Base-by-base conservation (phyloP, 78 protist species). In the Dictyostelium intermedium region DNA sequence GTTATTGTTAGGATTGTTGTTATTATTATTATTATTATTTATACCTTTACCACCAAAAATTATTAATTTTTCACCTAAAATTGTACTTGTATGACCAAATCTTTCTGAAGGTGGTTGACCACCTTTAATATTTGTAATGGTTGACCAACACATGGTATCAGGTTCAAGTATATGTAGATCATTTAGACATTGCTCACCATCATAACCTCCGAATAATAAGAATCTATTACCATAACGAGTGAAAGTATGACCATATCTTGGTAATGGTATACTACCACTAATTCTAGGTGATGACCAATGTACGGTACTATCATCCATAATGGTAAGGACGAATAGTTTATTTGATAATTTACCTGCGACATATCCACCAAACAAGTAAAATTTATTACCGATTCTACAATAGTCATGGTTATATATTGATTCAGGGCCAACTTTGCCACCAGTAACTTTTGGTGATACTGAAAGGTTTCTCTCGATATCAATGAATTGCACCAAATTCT, bases 381-480 rank as follows among this genome's bases (percentile, higher is more conserved):
- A 77, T n/a, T 89, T 89, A 50, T 89, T 89, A 81, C 94, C 94
- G 47, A 89, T 80, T 70, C 94, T 78, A 70, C 94, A 89, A 61
- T 79, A 80, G 20, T 89, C 94, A 41, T 89, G 94, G 5, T 53
- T 30, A 5, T 89, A 43, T 23, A 89, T 89, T 8, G 94, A 80
- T 7, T 89, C 94, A 0, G 94, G 94, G 7, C 74, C 94, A 80
- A 77, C 63, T 35, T 89, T 89, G 6, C 66, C 72, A 34, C 94
- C 94, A 5, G 94, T 89, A 1, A 89, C 87, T 18, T 89, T 89
- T 34, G 94, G 94, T 70, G 87, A 56, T 10, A 76, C 69, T 4
- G 72, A 43, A 9, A 89, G n/a, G 2, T 83, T 83, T 70, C 84
- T 89, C 37, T 89, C 94, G 6, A 69, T 60, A 80, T 89, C 94